Conservation (phyloP, 352 stramenopile genomes). For the Phytophthora ohioensis region DNA sequence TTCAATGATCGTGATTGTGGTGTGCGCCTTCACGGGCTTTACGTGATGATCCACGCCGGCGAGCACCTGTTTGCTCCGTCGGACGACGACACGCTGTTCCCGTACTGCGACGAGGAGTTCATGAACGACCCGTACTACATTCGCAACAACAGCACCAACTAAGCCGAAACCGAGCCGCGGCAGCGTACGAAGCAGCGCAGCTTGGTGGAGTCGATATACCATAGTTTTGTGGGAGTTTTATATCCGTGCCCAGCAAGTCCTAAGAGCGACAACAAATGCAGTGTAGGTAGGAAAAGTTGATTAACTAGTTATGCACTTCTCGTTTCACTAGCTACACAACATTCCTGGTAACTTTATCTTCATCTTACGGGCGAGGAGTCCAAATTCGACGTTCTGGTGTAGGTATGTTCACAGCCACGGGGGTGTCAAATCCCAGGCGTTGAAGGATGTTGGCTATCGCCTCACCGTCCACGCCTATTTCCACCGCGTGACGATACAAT, state of each 20-base stretch:
- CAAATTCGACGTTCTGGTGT: too few species aligned
- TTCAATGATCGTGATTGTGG: constrained; percentile 46
- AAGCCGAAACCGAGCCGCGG: constrained; percentile 16
- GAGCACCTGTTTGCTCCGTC: constrained; percentile 59
- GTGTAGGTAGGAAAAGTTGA: not conserved
- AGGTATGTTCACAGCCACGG: too few species aligned
- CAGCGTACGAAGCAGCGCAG: constrained; percentile 12
- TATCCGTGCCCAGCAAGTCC: constrained; percentile 13
- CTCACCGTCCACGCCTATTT: too few species aligned
- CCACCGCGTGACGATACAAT: too few species aligned
- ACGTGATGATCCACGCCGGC: constrained; percentile 61
- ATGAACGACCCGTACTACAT: constrained; percentile 62
- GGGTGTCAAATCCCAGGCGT: too few species aligned
- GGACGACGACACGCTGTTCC: constrained; percentile 49
- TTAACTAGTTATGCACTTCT: too few species aligned
- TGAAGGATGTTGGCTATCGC: too few species aligned
- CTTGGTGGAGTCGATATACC: constrained; percentile 20
- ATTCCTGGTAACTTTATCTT: too few species aligned
- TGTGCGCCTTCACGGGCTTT: constrained; percentile 59
- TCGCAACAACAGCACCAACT: constrained; percentile 39
- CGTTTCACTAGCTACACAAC: too few species aligned
- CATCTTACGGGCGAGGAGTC: too few species aligned
- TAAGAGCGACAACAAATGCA: constrained; percentile 9
- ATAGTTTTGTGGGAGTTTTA: constrained; percentile 15
- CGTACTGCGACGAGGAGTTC: constrained; percentile 62